Evolutionary conservation across 1,284 basidiomycete species (phyloP).

Genomic region (Pterulicium gracile): DNA sequence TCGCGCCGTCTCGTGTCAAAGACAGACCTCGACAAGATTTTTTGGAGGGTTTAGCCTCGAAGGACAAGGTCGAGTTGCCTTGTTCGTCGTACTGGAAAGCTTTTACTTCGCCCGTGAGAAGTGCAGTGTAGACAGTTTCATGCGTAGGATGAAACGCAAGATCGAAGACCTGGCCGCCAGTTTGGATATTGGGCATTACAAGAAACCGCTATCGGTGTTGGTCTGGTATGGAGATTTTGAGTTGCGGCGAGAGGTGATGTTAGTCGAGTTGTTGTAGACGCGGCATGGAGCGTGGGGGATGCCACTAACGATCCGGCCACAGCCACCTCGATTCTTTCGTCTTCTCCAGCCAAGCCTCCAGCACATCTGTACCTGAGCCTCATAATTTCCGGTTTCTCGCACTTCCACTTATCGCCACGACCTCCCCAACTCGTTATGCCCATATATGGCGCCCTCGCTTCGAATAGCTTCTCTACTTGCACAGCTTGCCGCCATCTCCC

Average conservation of each 20-base stretch:
- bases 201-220: no score
- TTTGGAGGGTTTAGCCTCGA: conserved; percentile 55
- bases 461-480: not conserved
- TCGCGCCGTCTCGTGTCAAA: conserved; percentile 50
- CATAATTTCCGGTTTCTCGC: no score
- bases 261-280: no score
- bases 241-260: no score
- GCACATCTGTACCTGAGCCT: no score
- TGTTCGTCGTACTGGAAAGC: conserved; percentile 68
- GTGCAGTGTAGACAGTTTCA: conserved; percentile 62
- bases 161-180: conserved; percentile 81
- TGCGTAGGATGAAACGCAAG: conserved; percentile 74
- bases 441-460: not conserved
- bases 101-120: conserved; percentile 78
- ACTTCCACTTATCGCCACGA: no score
- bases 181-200: conserved; percentile 41
- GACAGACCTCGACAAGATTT: conserved; percentile 70
- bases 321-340: no score
- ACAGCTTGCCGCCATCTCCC: not conserved
- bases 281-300: no score
- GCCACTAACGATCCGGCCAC: no score
- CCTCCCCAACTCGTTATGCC: not conserved
- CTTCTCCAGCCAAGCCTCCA: no score
- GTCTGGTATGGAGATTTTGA: no score
- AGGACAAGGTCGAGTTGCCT: conserved; percentile 40